Evolutionary conservation across 345 rosid species (phyloP).

Genomic region (Eucalyptus cloeziana): DNA sequence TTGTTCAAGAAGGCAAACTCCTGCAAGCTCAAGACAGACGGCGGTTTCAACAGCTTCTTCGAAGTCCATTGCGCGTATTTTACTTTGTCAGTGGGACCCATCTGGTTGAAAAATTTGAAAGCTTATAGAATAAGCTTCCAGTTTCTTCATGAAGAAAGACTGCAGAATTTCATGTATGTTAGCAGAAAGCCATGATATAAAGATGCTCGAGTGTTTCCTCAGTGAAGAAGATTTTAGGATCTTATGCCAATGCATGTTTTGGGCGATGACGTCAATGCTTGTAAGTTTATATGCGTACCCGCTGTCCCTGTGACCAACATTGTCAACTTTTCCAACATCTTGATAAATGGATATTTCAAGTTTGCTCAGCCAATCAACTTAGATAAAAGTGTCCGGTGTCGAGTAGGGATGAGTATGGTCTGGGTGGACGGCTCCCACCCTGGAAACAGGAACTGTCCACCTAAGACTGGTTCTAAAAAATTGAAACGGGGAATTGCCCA

Average conservation of each 20-base stretch:
- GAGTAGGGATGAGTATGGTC: not conserved
- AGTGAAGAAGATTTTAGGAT: not conserved
- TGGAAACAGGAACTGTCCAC: accelerated
- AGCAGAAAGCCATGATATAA: not conserved
- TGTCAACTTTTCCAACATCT: not conserved
- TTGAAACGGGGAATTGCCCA: accelerated
- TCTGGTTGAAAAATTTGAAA: not conserved
- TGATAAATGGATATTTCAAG: not conserved
- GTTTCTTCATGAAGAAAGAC: not conserved
- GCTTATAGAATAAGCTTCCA: not conserved
- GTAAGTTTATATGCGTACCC: not conserved
- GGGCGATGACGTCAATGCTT: not conserved
- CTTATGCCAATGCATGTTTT: not conserved
- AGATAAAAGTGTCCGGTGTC: not conserved
- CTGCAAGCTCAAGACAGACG: not conserved
- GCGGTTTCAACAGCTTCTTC: not conserved
- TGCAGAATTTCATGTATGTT: not conserved
- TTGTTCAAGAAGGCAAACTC: not conserved
- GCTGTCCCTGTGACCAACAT: not conserved
- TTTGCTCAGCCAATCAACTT: not conserved
- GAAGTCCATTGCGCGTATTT: not conserved
- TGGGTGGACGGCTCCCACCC: accelerated
- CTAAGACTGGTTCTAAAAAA: accelerated
- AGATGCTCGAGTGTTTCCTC: not conserved
- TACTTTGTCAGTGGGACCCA: not conserved